A percentile compares a stretch with the other conserved stretches of the same genome.
These are phyloP conservation scores for Parathielavia hyrcaniae DNA, from an alignment of 495 filamentous ascomycete species.

Conservation along the genomic window DNA sequence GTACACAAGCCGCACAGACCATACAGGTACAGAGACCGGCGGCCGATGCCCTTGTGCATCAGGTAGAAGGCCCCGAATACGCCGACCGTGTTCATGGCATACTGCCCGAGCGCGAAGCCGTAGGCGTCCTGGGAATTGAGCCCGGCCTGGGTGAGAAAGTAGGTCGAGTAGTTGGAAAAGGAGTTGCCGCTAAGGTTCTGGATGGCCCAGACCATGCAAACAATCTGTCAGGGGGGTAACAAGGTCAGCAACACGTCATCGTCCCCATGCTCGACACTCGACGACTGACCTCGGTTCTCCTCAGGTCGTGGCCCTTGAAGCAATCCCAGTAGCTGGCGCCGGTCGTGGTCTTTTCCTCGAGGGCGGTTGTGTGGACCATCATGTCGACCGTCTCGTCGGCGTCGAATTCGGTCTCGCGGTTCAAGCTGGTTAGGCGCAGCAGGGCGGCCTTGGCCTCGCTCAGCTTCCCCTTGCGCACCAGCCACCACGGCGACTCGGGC, in stretches of 20 bases:
- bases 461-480: conserved; percentile 62
- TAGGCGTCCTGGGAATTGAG: conserved; percentile 54
- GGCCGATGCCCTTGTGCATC: conserved; percentile 62
- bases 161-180: conserved; percentile 73
- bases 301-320: conserved; percentile 66
- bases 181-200: conserved; percentile 74
- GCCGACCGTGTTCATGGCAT: conserved; percentile 61
- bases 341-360: conserved; percentile 63
- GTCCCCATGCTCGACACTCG: too few relatives aligned
- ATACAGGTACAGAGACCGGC: conserved; percentile 63
- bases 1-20: conserved; percentile 58
- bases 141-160: conserved; percentile 72
- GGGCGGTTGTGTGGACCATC: conserved; percentile 75
- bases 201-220: conserved; percentile 76
- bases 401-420: conserved; percentile 57
- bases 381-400: conserved; percentile 71
- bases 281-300: conserved; percentile 54
- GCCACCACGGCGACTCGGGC: conserved; percentile 79
- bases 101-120: conserved; percentile 65
- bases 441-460: conserved; percentile 64
- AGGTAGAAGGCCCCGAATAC: conserved; percentile 50
- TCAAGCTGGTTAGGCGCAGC: conserved; percentile 56
- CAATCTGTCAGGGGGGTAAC: too few relatives aligned
- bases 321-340: conserved; percentile 69
- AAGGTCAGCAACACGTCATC: background rate